Percentiles rank a stretch among this genome's conserved stretches.
Evolutionary conservation across 2,329 filamentous ascomycete species (phyloP).

Genomic region (Aspergillus fischeri): DNA sequence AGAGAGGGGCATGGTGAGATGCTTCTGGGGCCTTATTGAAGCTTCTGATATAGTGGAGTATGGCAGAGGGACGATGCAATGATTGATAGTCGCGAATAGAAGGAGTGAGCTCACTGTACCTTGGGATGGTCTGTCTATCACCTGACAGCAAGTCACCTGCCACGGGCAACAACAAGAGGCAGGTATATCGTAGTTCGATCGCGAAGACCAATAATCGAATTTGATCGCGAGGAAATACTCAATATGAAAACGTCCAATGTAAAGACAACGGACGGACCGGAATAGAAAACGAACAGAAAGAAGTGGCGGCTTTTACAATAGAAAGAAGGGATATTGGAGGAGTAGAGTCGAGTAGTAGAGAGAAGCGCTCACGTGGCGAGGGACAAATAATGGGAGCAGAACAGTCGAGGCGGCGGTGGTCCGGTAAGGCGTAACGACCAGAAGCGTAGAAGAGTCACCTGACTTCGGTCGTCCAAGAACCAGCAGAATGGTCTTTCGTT

Average conservation of each 20-base stretch:
- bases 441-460: conserved; percentile 30
- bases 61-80: conserved; percentile 10
- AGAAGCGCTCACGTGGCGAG: conserved; percentile 40
- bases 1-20: neutral
- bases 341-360: conserved; percentile 25
- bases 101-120: conserved; percentile 26
- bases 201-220: conserved; percentile 19
- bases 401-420: conserved; percentile 19
- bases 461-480: conserved; percentile 13
- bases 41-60: conserved; percentile 12
- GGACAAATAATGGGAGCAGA: conserved; percentile 18
- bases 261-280: conserved; percentile 10
- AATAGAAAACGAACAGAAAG: conserved; percentile 17
- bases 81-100: conserved; percentile 15
- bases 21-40: conserved; percentile 3
- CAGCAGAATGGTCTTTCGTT: neutral
- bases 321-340: conserved; percentile 28
- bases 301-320: conserved; percentile 19
- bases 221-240: conserved; percentile 11
- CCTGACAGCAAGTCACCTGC: conserved; percentile 44
- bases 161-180: conserved; percentile 35
- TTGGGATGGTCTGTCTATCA: conserved; percentile 40
- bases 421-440: conserved; percentile 20
- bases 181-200: conserved; percentile 24
- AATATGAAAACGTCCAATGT: conserved; percentile 4